phyloP scores from a whole-genome alignment of 192 early-diverging fungal species.

The Backusella liffmaniae region DNA sequence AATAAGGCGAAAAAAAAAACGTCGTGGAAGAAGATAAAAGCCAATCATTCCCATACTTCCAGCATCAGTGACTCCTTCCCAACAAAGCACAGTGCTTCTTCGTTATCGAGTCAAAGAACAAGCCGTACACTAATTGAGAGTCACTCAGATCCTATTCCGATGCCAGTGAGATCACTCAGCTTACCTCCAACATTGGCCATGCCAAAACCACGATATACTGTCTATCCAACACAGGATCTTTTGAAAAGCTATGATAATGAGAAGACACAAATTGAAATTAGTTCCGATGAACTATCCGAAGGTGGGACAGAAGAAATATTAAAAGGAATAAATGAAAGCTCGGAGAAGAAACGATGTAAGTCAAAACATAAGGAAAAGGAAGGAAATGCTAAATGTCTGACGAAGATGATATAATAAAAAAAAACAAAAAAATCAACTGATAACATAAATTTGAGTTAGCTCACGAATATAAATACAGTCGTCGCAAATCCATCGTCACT shows the following conservation, averaged over 20 bases:
- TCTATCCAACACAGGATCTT: neutral
- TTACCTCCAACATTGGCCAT: neutral
- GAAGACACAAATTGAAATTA: neutral
- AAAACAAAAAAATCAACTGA: slow-evolving; percentile 1
- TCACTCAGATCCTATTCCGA: neutral
- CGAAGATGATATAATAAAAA: neutral
- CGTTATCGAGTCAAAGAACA: neutral
- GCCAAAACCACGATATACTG: neutral
- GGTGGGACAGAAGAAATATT: neutral
- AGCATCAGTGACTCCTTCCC: neutral
- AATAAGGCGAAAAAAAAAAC: neutral
- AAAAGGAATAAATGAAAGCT: neutral
- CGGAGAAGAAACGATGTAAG: neutral
- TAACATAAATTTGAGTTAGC: neutral
- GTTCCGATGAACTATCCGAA: slow-evolving; percentile 9
- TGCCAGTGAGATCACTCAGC: neutral
- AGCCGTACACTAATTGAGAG: neutral
- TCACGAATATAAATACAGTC: neutral
- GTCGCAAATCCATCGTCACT: neutral
- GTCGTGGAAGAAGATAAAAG: neutral
- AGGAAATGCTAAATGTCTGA: neutral
- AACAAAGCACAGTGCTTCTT: neutral
- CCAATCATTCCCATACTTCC: neutral
- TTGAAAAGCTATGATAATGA: neutral
- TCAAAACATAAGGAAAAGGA: neutral